phyloP scores from a whole-genome alignment of 257 asterid genomes.

The Primulina eburnea region DNA sequence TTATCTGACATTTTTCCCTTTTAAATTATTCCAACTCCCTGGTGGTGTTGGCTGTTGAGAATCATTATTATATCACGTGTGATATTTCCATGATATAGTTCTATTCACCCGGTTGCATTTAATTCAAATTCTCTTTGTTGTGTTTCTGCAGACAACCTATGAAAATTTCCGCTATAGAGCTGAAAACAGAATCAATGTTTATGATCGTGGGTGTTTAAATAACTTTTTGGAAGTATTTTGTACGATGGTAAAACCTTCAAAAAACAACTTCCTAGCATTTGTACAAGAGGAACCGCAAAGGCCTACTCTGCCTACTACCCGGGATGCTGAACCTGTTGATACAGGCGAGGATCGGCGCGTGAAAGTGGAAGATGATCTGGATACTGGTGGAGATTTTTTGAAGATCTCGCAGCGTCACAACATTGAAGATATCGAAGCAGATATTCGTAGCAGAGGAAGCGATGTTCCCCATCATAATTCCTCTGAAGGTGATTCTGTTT shows the following conservation, averaged over 20 bases:
- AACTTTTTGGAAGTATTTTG: conserved; percentile 88
- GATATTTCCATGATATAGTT: conserved; percentile 1
- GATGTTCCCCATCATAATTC: conserved; percentile 70
- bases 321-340: conserved; percentile 55
- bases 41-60: neutral
- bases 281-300: conserved; percentile 78
- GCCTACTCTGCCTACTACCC: conserved; percentile 46
- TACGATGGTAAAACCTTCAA: conserved; percentile 79
- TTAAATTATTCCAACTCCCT: conserved; percentile 1
- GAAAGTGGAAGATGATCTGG: conserved; percentile 89
- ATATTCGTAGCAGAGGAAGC: conserved; percentile 83
- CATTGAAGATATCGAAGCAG: conserved; percentile 89
- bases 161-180: conserved; percentile 94
- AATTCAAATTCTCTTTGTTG: conserved; percentile 19
- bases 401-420: conserved; percentile 93
- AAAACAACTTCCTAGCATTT: conserved; percentile 72
- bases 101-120: neutral
- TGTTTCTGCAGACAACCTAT: conserved; percentile 75
- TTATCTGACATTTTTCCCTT: neutral
- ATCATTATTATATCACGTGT: conserved; percentile 10
- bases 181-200: conserved; percentile 75
- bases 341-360: conserved; percentile 54
- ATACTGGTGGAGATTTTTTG: conserved; percentile 87
- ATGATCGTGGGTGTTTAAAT: conserved; percentile 78
- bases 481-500: conserved; percentile 63